phyloP scores from a whole-genome alignment of 805 yeast species.

The Brettanomyces anomalus region DNA sequence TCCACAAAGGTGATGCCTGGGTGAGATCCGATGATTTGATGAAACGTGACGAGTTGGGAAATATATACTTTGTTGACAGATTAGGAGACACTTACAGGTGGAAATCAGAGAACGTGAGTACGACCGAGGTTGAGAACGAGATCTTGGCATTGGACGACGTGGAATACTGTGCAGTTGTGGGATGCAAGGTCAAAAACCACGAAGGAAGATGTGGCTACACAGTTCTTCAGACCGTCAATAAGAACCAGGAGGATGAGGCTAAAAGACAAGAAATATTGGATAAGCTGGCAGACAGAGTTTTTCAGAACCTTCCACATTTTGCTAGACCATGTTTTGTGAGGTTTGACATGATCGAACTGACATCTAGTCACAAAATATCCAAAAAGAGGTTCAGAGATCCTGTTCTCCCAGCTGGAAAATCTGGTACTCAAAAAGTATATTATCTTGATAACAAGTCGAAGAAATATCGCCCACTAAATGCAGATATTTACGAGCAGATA shows the following conservation, averaged over 20 bases:
- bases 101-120: conserved; percentile 93
- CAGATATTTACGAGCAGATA: conserved; percentile 42
- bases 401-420: conserved; percentile 55
- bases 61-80: conserved; percentile 81
- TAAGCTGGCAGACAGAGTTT: conserved; percentile 28
- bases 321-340: conserved; percentile 81
- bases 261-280: conserved; percentile 28
- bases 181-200: conserved; percentile 73
- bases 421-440: conserved; percentile 52
- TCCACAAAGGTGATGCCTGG: conserved; percentile 84
- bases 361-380: conserved; percentile 78
- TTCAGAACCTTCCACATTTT: conserved; percentile 58
- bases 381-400: conserved; percentile 64
- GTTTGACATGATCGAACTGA: conserved; percentile 53
- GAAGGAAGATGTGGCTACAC: conserved; percentile 96
- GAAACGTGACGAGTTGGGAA: conserved; percentile 54
- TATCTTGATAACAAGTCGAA: conserved; percentile 46
- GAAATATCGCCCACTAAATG: conserved; percentile 49
- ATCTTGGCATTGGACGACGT: conserved; percentile 38
- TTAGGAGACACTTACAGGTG: conserved; percentile 94
- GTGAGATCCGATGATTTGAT: conserved; percentile 82
- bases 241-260: conserved; percentile 17
- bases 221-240: conserved; percentile 43
- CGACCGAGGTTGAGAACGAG: conserved; percentile 86
- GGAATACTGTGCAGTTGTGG: conserved; percentile 77